Conservation (phyloP, 1,284 basidiomycete genomes). For the Neotropicomus parvogracilis region DNA sequence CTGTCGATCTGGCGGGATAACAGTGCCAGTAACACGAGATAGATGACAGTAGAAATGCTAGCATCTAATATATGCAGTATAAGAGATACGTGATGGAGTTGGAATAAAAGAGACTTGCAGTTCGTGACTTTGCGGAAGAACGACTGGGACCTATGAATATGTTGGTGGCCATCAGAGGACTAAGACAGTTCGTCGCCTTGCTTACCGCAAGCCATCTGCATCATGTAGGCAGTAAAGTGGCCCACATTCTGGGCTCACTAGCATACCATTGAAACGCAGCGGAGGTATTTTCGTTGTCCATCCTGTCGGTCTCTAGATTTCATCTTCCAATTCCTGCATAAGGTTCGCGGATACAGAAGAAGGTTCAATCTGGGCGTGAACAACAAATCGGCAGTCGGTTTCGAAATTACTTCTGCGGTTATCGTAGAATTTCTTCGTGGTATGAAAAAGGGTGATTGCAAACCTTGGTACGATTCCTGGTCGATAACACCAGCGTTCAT, state of each 20-base stretch:
- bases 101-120: constrained; percentile 49
- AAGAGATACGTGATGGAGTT: neutral
- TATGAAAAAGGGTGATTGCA: neutral
- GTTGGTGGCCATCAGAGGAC: constrained; percentile 1
- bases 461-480: constrained; percentile 35
- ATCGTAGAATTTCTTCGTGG: neutral
- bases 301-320: constrained; percentile 66
- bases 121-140: constrained; percentile 81
- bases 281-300: constrained; percentile 54
- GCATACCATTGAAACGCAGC: constrained; percentile 55
- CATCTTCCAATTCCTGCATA: constrained; percentile 68
- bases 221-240: constrained; percentile 64
- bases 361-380: constrained; percentile 60
- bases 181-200: neutral
- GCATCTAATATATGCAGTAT: constrained; percentile 55
- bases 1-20: constrained; percentile 70
- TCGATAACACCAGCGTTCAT: constrained; percentile 63
- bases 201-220: constrained; percentile 64
- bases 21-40: constrained; percentile 63
- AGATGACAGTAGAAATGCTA: constrained; percentile 61
- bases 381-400: constrained; percentile 55
- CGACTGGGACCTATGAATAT: constrained; percentile 45
- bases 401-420: constrained; percentile 16
- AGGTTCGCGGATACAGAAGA: constrained; percentile 46
- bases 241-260: constrained; percentile 78